Evolutionary conservation across 176 grass and related monocot genomes (phyloP).

Genomic region (Stipa capillata): DNA sequence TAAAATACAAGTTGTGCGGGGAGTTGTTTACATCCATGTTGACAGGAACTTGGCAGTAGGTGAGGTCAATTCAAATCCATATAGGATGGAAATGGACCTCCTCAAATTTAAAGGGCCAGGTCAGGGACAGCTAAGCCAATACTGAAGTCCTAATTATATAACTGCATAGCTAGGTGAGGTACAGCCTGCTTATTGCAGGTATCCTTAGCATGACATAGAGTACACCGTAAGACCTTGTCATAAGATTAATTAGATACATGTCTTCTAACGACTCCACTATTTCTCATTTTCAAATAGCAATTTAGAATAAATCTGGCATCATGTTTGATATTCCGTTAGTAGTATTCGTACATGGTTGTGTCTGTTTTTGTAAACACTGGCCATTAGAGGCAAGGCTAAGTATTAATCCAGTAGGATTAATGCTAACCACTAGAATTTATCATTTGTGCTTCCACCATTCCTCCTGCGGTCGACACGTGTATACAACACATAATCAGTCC

Average conservation of each 20-base stretch:
- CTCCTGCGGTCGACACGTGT: not conserved
- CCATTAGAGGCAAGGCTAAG: not conserved
- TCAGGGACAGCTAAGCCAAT: constrained; percentile 32
- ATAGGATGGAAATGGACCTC: constrained; percentile 26
- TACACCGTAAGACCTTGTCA: not conserved
- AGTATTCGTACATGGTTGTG: not conserved
- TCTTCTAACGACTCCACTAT: not conserved
- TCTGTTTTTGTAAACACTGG: not conserved
- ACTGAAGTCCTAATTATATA: constrained; percentile 17
- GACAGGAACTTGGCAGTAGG: constrained; percentile 33
- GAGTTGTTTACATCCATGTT: constrained; percentile 31
- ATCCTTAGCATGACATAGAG: not conserved
- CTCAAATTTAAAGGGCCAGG: constrained; percentile 14
- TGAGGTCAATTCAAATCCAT: constrained; percentile 27
- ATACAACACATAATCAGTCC: not conserved
- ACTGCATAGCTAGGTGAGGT: constrained; percentile 18
- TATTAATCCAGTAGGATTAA: not conserved
- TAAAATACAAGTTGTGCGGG: not conserved
- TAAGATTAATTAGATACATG: not conserved
- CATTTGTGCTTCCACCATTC: not conserved
- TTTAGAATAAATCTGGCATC: not conserved
- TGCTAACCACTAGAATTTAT: not conserved
- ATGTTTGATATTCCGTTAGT: not conserved
- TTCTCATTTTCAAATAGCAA: not conserved
- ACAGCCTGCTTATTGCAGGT: constrained; percentile 10